Conservation (phyloP, 345 rosid species). For the Gossypium australe region DNA sequence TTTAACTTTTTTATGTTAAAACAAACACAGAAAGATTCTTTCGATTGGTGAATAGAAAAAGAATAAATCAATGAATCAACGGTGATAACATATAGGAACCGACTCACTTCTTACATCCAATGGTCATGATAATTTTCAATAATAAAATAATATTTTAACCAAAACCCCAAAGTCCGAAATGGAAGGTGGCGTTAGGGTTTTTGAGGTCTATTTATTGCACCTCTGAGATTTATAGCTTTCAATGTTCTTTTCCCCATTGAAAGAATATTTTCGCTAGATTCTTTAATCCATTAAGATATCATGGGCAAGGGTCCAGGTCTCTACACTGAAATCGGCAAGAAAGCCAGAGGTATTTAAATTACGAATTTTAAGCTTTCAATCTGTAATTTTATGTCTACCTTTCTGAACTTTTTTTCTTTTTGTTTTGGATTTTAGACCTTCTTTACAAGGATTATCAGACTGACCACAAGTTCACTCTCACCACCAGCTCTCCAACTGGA, state of each 20-base stretch:
- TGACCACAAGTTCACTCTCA: slow-evolving; percentile 86
- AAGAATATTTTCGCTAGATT: background rate
- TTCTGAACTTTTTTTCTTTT: background rate
- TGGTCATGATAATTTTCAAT: background rate
- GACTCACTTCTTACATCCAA: slow-evolving; percentile 1
- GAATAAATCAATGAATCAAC: background rate
- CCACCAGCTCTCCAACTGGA: slow-evolving; percentile 69
- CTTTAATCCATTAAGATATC: slow-evolving; percentile 6
- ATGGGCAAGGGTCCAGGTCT: slow-evolving; percentile 95
- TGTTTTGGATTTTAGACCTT: slow-evolving; percentile 51
- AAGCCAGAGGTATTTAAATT: slow-evolving; percentile 59
- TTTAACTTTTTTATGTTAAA: no score
- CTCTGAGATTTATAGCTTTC: background rate
- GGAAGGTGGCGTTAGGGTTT: slow-evolving; percentile 4
- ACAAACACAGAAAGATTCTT: no score
- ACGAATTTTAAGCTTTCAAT: background rate
- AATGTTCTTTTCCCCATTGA: background rate
- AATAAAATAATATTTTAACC: background rate
- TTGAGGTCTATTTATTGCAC: slow-evolving; percentile 5
- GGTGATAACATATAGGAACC: background rate
- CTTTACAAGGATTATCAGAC: slow-evolving; percentile 79
- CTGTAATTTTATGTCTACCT: background rate
- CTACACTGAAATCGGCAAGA: slow-evolving; percentile 89
- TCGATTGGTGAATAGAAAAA: no score
- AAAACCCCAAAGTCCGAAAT: background rate